phyloP scores from a whole-genome alignment of 345 rosid species.

The Euphorbia pulcherrima region DNA sequence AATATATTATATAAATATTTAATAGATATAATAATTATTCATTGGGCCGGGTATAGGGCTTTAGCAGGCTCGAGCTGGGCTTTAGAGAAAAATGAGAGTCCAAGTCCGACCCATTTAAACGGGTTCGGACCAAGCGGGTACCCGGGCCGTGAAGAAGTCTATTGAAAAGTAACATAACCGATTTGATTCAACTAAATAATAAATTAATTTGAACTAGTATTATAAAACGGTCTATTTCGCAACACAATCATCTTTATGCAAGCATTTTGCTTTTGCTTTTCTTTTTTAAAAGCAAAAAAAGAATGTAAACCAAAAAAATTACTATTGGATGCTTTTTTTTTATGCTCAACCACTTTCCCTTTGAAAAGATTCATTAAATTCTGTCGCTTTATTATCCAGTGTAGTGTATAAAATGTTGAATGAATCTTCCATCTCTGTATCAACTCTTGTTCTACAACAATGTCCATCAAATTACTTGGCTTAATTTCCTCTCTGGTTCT shows the following conservation, averaged over 20 bases:
- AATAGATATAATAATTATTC: no score
- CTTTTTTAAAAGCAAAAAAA: conserved; percentile 41
- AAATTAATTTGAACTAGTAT: conserved; percentile 13
- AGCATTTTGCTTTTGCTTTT: conserved; percentile 41
- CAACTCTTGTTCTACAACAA: not conserved
- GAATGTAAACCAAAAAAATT: conserved; percentile 15
- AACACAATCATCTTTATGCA: conserved; percentile 34
- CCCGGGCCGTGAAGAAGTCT: no score
- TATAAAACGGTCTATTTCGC: conserved; percentile 29
- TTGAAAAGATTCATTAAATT: conserved; percentile 12
- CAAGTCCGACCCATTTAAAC: no score
- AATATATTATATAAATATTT: no score
- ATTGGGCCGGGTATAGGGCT: no score
- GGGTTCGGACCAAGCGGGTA: no score
- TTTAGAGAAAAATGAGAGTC: no score
- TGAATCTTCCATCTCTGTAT: conserved; percentile 16
- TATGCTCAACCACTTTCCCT: conserved; percentile 26
- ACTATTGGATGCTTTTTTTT: conserved; percentile 44
- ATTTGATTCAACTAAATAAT: conserved; percentile 17
- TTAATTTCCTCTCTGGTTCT: conserved; percentile 30
- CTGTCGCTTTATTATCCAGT: conserved; percentile 2
- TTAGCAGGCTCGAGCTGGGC: no score
- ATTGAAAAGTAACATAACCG: conserved; percentile 13
- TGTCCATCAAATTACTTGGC: not conserved
- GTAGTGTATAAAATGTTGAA: conserved; percentile 7